A percentile compares a stretch with the other conserved stretches of the same genome.
Evolutionary conservation across 2,329 filamentous ascomycete genomes (phyloP).

Genomic region (Aquanectria penicillioides): DNA sequence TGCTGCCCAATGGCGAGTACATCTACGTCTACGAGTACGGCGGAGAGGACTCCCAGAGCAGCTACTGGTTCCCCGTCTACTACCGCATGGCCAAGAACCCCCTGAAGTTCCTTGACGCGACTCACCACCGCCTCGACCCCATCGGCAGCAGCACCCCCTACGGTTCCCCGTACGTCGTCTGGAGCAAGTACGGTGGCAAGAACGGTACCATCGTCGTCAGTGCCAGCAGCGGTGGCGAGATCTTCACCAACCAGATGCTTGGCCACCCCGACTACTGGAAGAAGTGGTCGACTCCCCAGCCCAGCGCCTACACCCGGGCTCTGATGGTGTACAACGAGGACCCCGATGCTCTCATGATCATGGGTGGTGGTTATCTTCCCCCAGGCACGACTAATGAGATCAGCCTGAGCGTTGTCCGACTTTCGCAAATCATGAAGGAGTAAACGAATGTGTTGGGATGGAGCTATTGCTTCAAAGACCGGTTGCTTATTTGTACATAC

Average conservation of each 20-base stretch:
- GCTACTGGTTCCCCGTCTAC: slow-evolving; percentile 54
- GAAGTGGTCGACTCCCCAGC: slow-evolving; percentile 47
- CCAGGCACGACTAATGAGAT: slow-evolving; percentile 58
- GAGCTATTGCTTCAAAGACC: neutral
- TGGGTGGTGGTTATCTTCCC: slow-evolving; percentile 57
- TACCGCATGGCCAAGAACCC: slow-evolving; percentile 55
- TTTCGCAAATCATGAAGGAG: slow-evolving; percentile 41
- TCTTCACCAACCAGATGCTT: slow-evolving; percentile 55
- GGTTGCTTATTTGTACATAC: neutral
- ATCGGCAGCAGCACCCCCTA: slow-evolving; percentile 47
- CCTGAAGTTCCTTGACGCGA: slow-evolving; percentile 47
- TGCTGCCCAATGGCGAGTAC: slow-evolving; percentile 62
- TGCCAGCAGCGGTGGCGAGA: slow-evolving; percentile 48
- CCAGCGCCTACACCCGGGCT: slow-evolving; percentile 50
- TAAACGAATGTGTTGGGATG: neutral
- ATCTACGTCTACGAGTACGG: slow-evolving; percentile 74
- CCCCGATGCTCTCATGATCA: slow-evolving; percentile 52
- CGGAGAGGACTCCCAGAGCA: slow-evolving; percentile 49
- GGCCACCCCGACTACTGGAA: slow-evolving; percentile 51
- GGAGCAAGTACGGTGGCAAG: slow-evolving; percentile 54
- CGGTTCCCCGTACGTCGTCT: slow-evolving; percentile 55
- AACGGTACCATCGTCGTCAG: slow-evolving; percentile 58
- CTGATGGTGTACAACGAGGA: slow-evolving; percentile 49
- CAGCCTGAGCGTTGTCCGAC: slow-evolving; percentile 47
- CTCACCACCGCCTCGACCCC: slow-evolving; percentile 46